phyloP scores from a whole-genome alignment of 2,329 filamentous ascomycete genomes.

The Fusarium xylarioides region DNA sequence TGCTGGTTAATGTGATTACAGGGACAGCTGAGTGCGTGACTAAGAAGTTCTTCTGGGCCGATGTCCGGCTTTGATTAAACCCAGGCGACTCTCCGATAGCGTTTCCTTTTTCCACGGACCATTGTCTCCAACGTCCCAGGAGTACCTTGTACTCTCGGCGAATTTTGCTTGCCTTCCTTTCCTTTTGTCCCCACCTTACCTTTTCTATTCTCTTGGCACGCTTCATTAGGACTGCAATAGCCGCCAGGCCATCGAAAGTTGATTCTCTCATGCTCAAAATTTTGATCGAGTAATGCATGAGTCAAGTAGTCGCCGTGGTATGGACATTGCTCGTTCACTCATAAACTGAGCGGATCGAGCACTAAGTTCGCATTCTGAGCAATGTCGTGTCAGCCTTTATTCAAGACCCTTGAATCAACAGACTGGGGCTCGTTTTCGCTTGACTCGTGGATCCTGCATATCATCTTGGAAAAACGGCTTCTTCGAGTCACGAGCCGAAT shows the following conservation, averaged over 20 bases:
- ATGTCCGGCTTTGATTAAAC: conserved; percentile 20
- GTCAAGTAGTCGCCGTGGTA: background rate
- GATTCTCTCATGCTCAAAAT: background rate
- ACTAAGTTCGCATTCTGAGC: conserved; percentile 2
- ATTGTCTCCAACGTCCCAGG: conserved; percentile 10
- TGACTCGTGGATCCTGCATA: conserved; percentile 51
- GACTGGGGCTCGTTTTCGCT: conserved; percentile 40
- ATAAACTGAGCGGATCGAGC: conserved; percentile 1
- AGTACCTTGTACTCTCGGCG: conserved; percentile 28
- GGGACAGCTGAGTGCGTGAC: conserved; percentile 6
- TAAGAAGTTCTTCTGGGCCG: conserved; percentile 12
- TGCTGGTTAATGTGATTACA: conserved; percentile 7
- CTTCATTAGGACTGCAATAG: conserved; percentile 10
- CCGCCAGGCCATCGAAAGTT: conserved; percentile 1
- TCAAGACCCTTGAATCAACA: conserved; percentile 18
- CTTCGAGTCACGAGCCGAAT: conserved; percentile 42
- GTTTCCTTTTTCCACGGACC: conserved; percentile 26
- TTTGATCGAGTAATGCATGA: background rate
- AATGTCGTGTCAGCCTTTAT: conserved; percentile 21
- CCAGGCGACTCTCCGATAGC: conserved; percentile 19
- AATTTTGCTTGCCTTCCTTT: conserved; percentile 26
- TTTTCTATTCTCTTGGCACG: conserved; percentile 21
- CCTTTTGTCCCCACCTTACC: conserved; percentile 18
- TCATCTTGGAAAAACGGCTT: conserved; percentile 41
- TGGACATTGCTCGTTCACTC: conserved; percentile 1